A percentile compares a stretch with the other conserved stretches of the same genome.
These are phyloP conservation scores for Pseudogymnoascus sp. DNA, from an alignment of 2,329 filamentous ascomycete genomes.

Conservation along the genomic window DNA sequence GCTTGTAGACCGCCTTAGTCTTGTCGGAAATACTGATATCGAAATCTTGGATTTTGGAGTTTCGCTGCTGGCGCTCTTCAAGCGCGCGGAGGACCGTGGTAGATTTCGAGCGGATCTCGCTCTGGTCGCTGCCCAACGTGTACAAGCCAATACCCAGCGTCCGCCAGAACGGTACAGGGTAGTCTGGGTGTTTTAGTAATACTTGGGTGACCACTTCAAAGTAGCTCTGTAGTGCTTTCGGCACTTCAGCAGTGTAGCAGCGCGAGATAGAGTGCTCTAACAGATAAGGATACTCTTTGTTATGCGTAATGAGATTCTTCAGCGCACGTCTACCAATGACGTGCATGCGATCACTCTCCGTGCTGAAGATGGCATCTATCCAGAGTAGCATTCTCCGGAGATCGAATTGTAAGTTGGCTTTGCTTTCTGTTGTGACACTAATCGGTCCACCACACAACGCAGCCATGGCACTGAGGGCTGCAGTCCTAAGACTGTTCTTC, in stretches of 20 bases:
- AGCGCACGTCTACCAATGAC: slow-evolving; percentile 80
- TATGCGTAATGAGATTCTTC: slow-evolving; percentile 83
- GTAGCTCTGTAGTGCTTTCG: slow-evolving; percentile 88
- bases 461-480: slow-evolving; percentile 92
- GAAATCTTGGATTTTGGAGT: slow-evolving; percentile 89
- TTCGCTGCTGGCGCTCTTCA: slow-evolving; percentile 75
- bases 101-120: slow-evolving; percentile 81
- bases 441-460: slow-evolving; percentile 81
- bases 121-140: slow-evolving; percentile 85
- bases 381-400: slow-evolving; percentile 86
- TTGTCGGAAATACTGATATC: slow-evolving; percentile 98
- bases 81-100: slow-evolving; percentile 71
- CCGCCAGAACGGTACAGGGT: slow-evolving; percentile 83
- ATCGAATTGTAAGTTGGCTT: slow-evolving; percentile 83
- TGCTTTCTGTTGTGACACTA: slow-evolving; percentile 79
- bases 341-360: slow-evolving; percentile 85
- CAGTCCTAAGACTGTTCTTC: slow-evolving; percentile 82
- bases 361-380: slow-evolving; percentile 92
- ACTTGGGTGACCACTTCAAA: slow-evolving; percentile 89
- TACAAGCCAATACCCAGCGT: slow-evolving; percentile 82
- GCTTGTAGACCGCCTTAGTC: slow-evolving; percentile 94
- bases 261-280: slow-evolving; percentile 84
- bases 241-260: slow-evolving; percentile 75
- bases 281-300: slow-evolving; percentile 76
- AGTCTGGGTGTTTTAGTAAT: slow-evolving; percentile 73